A percentile compares a stretch with the other conserved stretches of the same genome.
These are phyloP conservation scores for Fusarium anguioides DNA, from an alignment of 2,329 filamentous ascomycete species.

Conservation along the genomic window DNA sequence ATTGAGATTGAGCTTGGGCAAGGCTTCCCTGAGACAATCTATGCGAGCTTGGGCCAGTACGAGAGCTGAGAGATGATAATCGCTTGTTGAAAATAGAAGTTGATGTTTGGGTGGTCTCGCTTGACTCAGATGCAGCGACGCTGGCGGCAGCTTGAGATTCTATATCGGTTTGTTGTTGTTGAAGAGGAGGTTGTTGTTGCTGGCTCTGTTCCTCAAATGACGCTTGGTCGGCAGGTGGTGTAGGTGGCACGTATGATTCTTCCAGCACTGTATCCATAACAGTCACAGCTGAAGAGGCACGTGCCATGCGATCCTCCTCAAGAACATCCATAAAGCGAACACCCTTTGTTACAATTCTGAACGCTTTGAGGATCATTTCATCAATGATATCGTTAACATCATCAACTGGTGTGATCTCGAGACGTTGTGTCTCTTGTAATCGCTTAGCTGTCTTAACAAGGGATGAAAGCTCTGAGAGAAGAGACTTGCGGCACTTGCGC, in stretches of 20 bases:
- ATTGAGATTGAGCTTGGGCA: slow-evolving; percentile 53
- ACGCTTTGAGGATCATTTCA: slow-evolving; percentile 92
- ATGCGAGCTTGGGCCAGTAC: slow-evolving; percentile 46
- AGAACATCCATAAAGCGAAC: slow-evolving; percentile 90
- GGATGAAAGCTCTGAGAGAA: slow-evolving; percentile 88
- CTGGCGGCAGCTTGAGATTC: slow-evolving; percentile 54
- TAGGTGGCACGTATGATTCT: slow-evolving; percentile 69
- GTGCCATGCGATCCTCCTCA: slow-evolving; percentile 69
- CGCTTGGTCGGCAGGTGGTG: slow-evolving; percentile 69
- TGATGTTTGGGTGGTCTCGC: slow-evolving; percentile 52
- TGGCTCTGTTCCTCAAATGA: slow-evolving; percentile 57
- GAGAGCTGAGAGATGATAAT: slow-evolving; percentile 58
- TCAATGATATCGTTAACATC: slow-evolving; percentile 83
- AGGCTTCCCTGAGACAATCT: slow-evolving; percentile 53
- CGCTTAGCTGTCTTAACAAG: slow-evolving; percentile 90
- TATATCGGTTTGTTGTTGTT: slow-evolving; percentile 51
- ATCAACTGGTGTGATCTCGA: slow-evolving; percentile 59
- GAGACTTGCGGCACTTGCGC: slow-evolving; percentile 83
- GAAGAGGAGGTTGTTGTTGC: slow-evolving; percentile 43
- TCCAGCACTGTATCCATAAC: slow-evolving; percentile 70
- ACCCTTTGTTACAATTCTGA: slow-evolving; percentile 91
- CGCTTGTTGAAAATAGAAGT: slow-evolving; percentile 56
- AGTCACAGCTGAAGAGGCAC: slow-evolving; percentile 65
- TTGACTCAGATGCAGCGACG: slow-evolving; percentile 50
- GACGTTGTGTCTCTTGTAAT: slow-evolving; percentile 78